Evolutionary conservation across 805 yeast genomes (phyloP).

Genomic region (Yamadazyma olivae): DNA sequence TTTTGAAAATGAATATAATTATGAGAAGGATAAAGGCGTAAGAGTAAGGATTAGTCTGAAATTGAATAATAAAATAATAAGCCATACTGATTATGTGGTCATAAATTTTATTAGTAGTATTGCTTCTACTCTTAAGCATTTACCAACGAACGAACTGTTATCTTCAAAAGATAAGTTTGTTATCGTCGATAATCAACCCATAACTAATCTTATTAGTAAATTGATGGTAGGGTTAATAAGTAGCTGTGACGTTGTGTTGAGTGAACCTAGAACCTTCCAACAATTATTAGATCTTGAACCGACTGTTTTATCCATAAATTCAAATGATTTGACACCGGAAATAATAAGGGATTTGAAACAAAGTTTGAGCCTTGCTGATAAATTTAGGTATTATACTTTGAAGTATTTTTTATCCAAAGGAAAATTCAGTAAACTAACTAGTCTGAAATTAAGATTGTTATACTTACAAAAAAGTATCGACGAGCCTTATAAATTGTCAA

Average conservation of each 20-base stretch:
- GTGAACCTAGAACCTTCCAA: constrained; percentile 10
- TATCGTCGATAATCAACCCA: constrained; percentile 17
- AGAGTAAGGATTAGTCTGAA: constrained; percentile 24
- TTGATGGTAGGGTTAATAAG: constrained; percentile 38
- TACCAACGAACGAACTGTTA: constrained; percentile 24
- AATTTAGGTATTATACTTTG: constrained; percentile 30
- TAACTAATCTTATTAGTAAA: constrained; percentile 32
- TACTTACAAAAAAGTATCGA: constrained; percentile 33
- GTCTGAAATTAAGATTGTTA: constrained; percentile 30
- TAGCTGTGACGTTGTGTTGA: constrained; percentile 21
- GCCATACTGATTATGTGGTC: constrained; percentile 40
- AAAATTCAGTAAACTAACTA: constrained; percentile 30
- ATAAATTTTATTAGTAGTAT: constrained; percentile 51
- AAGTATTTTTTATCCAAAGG: constrained; percentile 47
- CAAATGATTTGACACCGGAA: neutral
- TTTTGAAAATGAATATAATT: constrained; percentile 29
- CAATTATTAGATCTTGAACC: constrained; percentile 18
- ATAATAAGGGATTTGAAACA: neutral
- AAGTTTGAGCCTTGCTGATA: constrained; percentile 11
- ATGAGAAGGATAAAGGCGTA: constrained; percentile 35
- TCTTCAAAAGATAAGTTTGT: constrained; percentile 18
- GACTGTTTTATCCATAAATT: constrained; percentile 24
- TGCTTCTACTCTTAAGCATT: constrained; percentile 49
- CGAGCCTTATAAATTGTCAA: constrained; percentile 3
- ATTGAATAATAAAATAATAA: constrained; percentile 10